Evolutionary conservation across 306 rosid genomes (phyloP).

Genomic region (Dryas drummondii): DNA sequence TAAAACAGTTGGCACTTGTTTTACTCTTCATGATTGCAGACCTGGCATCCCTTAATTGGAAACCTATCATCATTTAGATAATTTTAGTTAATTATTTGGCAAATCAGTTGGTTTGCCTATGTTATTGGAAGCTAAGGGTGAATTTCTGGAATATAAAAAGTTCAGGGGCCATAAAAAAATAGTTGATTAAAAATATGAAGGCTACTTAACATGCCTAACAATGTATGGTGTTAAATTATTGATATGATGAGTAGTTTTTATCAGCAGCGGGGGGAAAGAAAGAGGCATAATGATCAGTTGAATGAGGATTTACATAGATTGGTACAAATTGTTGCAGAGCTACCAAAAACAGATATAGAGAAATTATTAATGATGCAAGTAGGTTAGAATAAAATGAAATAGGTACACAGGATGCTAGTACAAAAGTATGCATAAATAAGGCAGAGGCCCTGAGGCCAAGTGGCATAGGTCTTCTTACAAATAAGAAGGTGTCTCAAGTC

Average conservation of each 20-base stretch:
- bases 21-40: background rate
- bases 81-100: background rate
- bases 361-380: background rate
- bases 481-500: background rate
- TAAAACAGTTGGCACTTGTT: background rate
- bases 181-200: background rate
- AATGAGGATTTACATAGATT: background rate
- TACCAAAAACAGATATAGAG: background rate
- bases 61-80: background rate
- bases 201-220: background rate
- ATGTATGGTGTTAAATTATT: background rate
- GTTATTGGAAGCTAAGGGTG: background rate
- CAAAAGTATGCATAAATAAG: background rate
- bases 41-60: background rate
- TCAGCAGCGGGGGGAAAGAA: background rate
- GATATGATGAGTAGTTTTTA: background rate
- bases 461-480: no score
- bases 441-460: background rate
- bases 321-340: background rate
- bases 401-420: no score
- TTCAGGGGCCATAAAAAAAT: background rate
- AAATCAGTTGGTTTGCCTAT: constrained; percentile 2
- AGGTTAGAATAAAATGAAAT: background rate
- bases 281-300: background rate
- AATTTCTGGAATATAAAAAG: background rate